These are phyloP conservation scores for Nemania sp. DNA, from an alignment of 2,329 filamentous ascomycete genomes.

Conservation along the genomic window DNA sequence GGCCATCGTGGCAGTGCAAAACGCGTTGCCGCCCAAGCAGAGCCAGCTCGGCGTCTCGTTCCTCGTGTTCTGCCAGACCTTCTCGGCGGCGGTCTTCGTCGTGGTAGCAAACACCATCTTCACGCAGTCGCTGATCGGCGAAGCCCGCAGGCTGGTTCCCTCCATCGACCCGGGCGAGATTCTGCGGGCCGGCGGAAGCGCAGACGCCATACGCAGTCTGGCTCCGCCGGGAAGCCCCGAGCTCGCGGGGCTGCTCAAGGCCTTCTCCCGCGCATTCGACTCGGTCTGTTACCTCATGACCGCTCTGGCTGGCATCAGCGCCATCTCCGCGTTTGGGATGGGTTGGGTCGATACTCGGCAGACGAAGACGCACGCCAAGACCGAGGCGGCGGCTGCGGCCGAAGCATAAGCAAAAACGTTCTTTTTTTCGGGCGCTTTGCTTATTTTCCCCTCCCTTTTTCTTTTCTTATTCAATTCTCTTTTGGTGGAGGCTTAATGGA, in stretches of 20 bases:
- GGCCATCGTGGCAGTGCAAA: constrained; percentile 38
- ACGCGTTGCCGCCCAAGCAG: constrained; percentile 34
- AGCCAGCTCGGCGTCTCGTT: constrained; percentile 37
- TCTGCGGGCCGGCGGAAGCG: constrained; percentile 37
- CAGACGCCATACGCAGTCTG: constrained; percentile 37
- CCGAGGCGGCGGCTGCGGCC: not conserved
- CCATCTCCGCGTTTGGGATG: constrained; percentile 36
- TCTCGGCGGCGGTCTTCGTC: constrained; percentile 34
- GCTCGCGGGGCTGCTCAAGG: constrained; percentile 33
- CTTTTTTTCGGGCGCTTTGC: too few species aligned
- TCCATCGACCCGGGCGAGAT: constrained; percentile 33
- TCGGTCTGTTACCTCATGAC: constrained; percentile 38
- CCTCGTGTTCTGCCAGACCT: constrained; percentile 39
- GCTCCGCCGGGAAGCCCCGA: constrained; percentile 35
- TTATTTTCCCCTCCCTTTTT: too few species aligned
- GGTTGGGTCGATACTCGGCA: constrained; percentile 37
- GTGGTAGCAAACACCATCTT: constrained; percentile 40
- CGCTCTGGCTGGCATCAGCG: constrained; percentile 30
- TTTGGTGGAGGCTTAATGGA: too few species aligned
- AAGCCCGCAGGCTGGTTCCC: constrained; percentile 32
- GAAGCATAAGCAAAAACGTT: not conserved
- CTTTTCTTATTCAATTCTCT: too few species aligned
- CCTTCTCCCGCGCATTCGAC: constrained; percentile 35
- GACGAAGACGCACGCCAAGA: constrained; percentile 25
- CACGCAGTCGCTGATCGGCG: constrained; percentile 32